These are phyloP conservation scores for Elaphomyces granulatus DNA, from an alignment of 495 filamentous ascomycete species.

Conservation along the genomic window DNA sequence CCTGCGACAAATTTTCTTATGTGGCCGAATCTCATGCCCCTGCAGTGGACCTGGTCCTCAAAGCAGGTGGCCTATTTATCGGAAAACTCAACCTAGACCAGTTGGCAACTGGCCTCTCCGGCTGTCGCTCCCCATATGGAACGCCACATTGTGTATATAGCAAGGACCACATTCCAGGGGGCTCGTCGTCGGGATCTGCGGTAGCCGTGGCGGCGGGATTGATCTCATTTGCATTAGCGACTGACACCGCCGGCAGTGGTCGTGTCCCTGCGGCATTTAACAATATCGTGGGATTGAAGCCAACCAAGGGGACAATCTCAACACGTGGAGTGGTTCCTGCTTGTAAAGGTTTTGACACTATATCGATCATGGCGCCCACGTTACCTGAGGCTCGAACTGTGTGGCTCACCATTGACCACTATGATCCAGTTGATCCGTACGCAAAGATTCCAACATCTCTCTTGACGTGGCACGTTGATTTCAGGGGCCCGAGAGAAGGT, in stretches of 20 bases:
- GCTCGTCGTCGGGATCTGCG: slow-evolving; percentile 46
- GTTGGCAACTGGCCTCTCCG: slow-evolving; percentile 71
- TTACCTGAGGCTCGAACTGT: slow-evolving; percentile 37
- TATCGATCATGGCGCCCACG: slow-evolving; percentile 37
- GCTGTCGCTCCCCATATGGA: slow-evolving; percentile 33
- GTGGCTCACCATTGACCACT: slow-evolving; percentile 40
- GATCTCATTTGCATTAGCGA: slow-evolving; percentile 44
- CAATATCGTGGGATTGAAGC: slow-evolving; percentile 50
- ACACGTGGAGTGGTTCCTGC: slow-evolving; percentile 42
- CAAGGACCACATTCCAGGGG: slow-evolving; percentile 43
- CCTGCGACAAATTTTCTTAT: slow-evolving; percentile 39
- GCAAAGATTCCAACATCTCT: slow-evolving; percentile 23
- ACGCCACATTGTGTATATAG: slow-evolving; percentile 36
- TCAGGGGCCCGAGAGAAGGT: no score
- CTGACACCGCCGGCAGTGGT: slow-evolving; percentile 50
- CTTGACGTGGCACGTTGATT: slow-evolving; percentile 1
- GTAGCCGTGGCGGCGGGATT: slow-evolving; percentile 42
- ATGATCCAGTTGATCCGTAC: slow-evolving; percentile 40
- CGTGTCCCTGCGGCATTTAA: slow-evolving; percentile 47
- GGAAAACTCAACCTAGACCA: slow-evolving; percentile 92
- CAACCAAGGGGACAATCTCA: slow-evolving; percentile 47
- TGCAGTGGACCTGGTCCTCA: slow-evolving; percentile 52
- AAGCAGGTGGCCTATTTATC: slow-evolving; percentile 47
- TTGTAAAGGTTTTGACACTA: slow-evolving; percentile 45
- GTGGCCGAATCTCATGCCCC: slow-evolving; percentile 13